Base-by-base conservation (phyloP, 1,284 basidiomycete genomes). In the Testicularia cyperi region DNA sequence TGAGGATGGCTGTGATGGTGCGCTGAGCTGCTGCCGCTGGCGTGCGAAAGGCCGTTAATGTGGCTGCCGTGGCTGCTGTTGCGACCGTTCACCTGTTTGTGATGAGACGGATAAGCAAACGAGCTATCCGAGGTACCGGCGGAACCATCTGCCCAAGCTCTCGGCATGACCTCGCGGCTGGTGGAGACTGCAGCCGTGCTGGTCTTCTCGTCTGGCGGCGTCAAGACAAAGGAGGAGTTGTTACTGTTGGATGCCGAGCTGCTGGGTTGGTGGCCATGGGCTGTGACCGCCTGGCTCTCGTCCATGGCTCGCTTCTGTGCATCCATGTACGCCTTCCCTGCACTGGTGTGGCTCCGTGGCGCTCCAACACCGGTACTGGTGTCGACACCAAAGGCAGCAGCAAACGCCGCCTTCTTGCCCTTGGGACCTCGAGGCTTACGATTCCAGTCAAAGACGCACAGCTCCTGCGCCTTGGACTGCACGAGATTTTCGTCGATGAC, bases 391-490 rank as follows among this genome's bases (percentile, higher is more conserved):
- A 39, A 61, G 7, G 51, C 46, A 32, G 57, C 42, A 5, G 57
- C 46, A 32, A 54, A 49, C n/a, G 49, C 54, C n/a, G 45, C 46
- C 36, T 56, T 58, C 29, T 61, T 65, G 18, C 56, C 63, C 45
- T 69, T 69, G 21, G 66, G 66, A 16, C 66, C 66, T 7, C 66
- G 49, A 6, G 62, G 66, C 35, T 66, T 66, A 20, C 66, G 63
- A 21, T 69, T 61, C 60, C 63, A 67, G 44, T 66, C 66, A 32
- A 66, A 65, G 20, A 64, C 44, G 24, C 66, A 69, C 13, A 69
- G 49, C 26, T 64, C 47, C 20, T 51, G 38, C 6, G 65, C 65
- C 31, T 44, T 53, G 25, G 44, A 37, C 10, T 47, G 41, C 5
- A 58, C 44, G n/a, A 53, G 31, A 4, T 36, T 33, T 37, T 53